Evolutionary conservation across 2,329 filamentous ascomycete species (phyloP).

Genomic region (Sclerotinia glacialis): DNA sequence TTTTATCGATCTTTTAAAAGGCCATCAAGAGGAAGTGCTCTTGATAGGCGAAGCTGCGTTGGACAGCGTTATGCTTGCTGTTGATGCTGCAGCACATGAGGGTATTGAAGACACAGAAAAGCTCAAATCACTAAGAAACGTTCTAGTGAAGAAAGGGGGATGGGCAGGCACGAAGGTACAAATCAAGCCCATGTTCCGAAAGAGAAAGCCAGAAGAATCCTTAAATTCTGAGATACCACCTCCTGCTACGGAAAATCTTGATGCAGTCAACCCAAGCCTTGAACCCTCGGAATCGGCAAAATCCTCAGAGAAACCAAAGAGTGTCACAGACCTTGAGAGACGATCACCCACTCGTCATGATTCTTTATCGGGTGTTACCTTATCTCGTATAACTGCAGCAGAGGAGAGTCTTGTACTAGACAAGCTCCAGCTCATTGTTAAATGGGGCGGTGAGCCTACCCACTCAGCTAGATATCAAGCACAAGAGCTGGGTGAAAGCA

Average conservation of each 20-base stretch:
- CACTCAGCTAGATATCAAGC: slow-evolving; percentile 96
- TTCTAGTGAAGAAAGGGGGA: slow-evolving; percentile 84
- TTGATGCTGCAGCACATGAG: slow-evolving; percentile 73
- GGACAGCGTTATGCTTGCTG: slow-evolving; percentile 83
- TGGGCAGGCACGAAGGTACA: slow-evolving; percentile 98
- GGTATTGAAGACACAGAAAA: slow-evolving; percentile 83
- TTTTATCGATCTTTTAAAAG: slow-evolving; percentile 90
- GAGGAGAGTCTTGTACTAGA: slow-evolving; percentile 92
- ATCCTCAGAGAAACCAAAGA: slow-evolving; percentile 22
- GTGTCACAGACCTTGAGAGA: slow-evolving; percentile 36
- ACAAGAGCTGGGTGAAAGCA: slow-evolving; percentile 90
- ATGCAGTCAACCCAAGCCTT: background rate
- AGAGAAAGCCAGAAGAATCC: slow-evolving; percentile 66
- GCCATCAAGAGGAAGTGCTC: slow-evolving; percentile 93
- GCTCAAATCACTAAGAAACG: slow-evolving; percentile 79
- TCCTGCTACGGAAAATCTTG: slow-evolving; percentile 7
- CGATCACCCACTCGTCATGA: slow-evolving; percentile 65
- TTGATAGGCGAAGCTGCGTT: slow-evolving; percentile 89
- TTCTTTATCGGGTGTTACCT: slow-evolving; percentile 83
- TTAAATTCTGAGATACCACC: background rate
- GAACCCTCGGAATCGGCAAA: slow-evolving; percentile 13
- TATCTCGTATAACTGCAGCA: slow-evolving; percentile 89
- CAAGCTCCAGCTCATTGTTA: slow-evolving; percentile 95
- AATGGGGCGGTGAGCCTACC: slow-evolving; percentile 97
- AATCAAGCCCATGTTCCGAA: slow-evolving; percentile 98